A percentile compares a stretch with the other conserved stretches of the same genome.
phyloP scores from a whole-genome alignment of 352 stramenopile genomes.

The Phytophthora macrochlamydospora region DNA sequence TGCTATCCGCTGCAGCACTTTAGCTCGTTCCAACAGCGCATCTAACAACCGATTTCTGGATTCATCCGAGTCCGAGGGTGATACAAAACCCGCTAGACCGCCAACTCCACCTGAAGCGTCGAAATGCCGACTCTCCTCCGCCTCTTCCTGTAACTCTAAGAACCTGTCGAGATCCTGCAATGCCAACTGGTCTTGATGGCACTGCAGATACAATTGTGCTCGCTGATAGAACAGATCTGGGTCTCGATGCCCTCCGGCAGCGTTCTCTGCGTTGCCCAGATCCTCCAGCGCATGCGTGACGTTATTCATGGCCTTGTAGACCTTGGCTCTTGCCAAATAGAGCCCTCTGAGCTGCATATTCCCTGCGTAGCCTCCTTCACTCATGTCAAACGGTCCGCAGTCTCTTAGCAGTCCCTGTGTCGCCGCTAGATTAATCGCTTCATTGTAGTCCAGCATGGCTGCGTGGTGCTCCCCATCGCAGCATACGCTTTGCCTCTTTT shows the following conservation, averaged over 20 bases:
- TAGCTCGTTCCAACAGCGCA: conserved; percentile 61
- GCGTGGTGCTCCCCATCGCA: conserved; percentile 49
- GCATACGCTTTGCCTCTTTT: conserved; percentile 70
- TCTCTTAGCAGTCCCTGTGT: conserved; percentile 43
- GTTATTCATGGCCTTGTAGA: conserved; percentile 64
- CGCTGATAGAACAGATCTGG: conserved; percentile 67
- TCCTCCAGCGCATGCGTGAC: conserved; percentile 59
- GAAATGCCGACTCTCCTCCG: conserved; percentile 39
- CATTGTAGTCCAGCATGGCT: conserved; percentile 69
- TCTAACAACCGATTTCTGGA: conserved; percentile 45
- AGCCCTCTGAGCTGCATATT: conserved; percentile 49
- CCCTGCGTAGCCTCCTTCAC: conserved; percentile 26
- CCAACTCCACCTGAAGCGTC: conserved; percentile 40
- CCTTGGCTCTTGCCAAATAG: conserved; percentile 57
- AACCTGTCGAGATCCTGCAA: conserved; percentile 70
- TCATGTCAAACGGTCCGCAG: conserved; percentile 10
- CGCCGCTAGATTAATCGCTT: conserved; percentile 58
- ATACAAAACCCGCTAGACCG: conserved; percentile 33
- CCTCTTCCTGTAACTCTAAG: conserved; percentile 68
- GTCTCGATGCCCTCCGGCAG: conserved; percentile 51
- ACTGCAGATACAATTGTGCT: conserved; percentile 54
- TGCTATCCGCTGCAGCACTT: conserved; percentile 58
- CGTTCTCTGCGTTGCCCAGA: conserved; percentile 48
- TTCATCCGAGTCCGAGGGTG: conserved; percentile 22
- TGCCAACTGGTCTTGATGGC: conserved; percentile 49